Conservation (phyloP, 2,329 filamentous ascomycete species). For the Xylaria sp. region DNA sequence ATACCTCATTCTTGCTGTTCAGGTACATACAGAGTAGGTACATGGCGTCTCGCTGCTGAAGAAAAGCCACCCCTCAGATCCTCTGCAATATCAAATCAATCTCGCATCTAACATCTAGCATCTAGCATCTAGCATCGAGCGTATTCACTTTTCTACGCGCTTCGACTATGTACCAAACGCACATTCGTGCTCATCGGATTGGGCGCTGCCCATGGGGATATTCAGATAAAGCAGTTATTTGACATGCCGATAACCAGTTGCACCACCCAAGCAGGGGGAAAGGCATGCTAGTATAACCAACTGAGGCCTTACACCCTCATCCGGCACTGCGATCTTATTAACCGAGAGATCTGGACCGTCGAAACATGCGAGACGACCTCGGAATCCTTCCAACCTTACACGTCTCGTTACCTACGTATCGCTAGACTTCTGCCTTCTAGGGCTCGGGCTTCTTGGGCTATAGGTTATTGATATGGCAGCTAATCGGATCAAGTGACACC, state of each 20-base stretch:
- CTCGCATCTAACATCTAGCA: slow-evolving; percentile 12
- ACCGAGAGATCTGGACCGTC: too few relatives aligned
- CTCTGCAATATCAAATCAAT: slow-evolving; percentile 9
- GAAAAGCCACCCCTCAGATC: slow-evolving; percentile 11
- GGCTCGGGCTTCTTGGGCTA: background rate
- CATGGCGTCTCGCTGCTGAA: slow-evolving; percentile 8
- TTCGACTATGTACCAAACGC: slow-evolving; percentile 13
- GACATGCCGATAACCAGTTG: background rate
- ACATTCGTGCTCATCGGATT: slow-evolving; percentile 4
- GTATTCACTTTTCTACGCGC: slow-evolving; percentile 18
- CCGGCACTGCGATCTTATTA: too few relatives aligned
- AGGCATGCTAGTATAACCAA: too few relatives aligned
- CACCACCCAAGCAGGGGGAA: slow-evolving; percentile 18
- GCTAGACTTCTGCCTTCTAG: background rate
- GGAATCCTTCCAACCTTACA: background rate
- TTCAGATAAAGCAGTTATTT: slow-evolving; percentile 7
- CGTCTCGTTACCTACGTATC: background rate
- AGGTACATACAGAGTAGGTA: too few relatives aligned
- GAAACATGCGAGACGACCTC: background rate
- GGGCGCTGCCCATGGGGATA: slow-evolving; percentile 13
- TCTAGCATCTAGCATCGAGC: slow-evolving; percentile 13
- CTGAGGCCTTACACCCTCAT: too few relatives aligned
- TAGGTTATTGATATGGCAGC: background rate
- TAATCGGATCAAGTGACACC: background rate
- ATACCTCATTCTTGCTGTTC: too few relatives aligned